Evolutionary conservation across 768 basidiomycete genomes (phyloP).

Genomic region (Ramaria rubella): DNA sequence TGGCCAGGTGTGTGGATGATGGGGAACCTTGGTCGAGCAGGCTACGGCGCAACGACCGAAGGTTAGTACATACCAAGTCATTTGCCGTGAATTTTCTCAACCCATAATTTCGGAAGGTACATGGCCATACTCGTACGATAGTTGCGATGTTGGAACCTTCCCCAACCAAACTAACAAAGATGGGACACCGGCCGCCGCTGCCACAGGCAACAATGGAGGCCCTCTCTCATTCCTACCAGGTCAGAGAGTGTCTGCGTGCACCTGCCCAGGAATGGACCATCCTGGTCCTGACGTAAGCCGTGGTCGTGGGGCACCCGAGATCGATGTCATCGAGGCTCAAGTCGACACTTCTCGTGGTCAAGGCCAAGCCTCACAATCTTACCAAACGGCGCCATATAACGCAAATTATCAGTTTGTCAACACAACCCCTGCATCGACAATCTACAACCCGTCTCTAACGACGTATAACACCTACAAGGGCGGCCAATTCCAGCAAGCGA

Average conservation of each 20-base stretch:
- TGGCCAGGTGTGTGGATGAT: constrained; percentile 89
- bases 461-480: constrained; percentile 63
- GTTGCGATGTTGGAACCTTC: constrained; percentile 84
- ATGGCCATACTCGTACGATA: constrained; percentile 80
- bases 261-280: constrained; percentile 79
- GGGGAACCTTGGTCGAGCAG: constrained; percentile 77
- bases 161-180: constrained; percentile 65
- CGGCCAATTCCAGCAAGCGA: constrained; percentile 66
- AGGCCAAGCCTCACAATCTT: constrained; percentile 74
- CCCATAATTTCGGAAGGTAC: constrained; percentile 23
- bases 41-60: constrained; percentile 85
- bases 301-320: constrained; percentile 85
- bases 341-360: constrained; percentile 42
- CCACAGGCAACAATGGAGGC: constrained; percentile 44
- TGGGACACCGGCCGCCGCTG: constrained; percentile 48
- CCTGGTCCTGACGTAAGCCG: constrained; percentile 67
- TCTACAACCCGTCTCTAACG: constrained; percentile 49
- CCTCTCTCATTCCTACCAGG: constrained; percentile 76
- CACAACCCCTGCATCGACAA: constrained; percentile 41
- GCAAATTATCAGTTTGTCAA: constrained; percentile 56
- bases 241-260: constrained; percentile 82
- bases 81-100: neutral
- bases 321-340: constrained; percentile 88
- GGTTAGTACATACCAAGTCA: constrained; percentile 40
- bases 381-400: constrained; percentile 77